phyloP scores from a whole-genome alignment of 768 basidiomycete species.

The Suillus subaureus region DNA sequence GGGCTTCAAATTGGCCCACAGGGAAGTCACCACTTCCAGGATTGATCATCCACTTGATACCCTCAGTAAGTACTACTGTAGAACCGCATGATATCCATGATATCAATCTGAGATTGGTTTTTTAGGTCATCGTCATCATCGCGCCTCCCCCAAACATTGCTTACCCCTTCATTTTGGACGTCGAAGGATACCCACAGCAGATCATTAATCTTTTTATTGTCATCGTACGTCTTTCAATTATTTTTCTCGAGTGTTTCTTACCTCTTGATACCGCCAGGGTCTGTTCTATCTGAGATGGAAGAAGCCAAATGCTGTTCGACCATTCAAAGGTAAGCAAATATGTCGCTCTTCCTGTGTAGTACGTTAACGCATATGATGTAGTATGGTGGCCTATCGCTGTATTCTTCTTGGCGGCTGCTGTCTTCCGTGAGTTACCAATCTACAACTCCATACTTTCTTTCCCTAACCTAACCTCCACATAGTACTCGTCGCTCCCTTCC shows the following conservation, averaged over 20 bases:
- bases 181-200: conserved; percentile 50
- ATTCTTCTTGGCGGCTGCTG: conserved; percentile 54
- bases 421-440: conserved; percentile 45
- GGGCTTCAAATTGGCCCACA: conserved; percentile 66
- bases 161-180: conserved; percentile 64
- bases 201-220: conserved; percentile 61
- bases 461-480: neutral
- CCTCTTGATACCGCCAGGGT: conserved; percentile 34
- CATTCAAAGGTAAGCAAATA: conserved; percentile 51
- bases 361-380: conserved; percentile 14
- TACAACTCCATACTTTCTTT: fast-evolving
- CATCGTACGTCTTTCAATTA: conserved; percentile 38
- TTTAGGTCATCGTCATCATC: conserved; percentile 54
- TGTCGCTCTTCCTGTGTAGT: neutral
- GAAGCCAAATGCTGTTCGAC: conserved; percentile 47
- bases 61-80: conserved; percentile 39
- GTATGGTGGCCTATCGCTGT: conserved; percentile 59
- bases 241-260: neutral
- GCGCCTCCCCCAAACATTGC: conserved; percentile 54
- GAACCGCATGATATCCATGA: neutral
- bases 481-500: conserved; percentile 60
- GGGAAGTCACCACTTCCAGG: conserved; percentile 59
- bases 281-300: conserved; percentile 59
- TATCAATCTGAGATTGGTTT: conserved; percentile 40
- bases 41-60: conserved; percentile 55